Conservation (phyloP, 768 basidiomycete genomes). For the Kwoniella europaea region DNA sequence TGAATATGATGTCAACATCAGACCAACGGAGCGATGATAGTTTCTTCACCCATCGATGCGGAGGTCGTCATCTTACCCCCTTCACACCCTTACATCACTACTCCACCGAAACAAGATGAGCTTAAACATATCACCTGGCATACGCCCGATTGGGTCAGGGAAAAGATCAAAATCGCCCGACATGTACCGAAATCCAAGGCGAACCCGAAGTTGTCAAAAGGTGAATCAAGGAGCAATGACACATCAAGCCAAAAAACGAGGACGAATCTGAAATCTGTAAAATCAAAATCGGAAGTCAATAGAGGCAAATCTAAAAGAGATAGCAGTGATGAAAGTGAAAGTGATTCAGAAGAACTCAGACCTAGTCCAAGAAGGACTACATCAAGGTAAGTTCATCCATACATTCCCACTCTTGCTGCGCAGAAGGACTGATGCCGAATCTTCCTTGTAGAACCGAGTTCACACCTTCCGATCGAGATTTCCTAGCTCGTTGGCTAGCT, state of each 20-base stretch:
- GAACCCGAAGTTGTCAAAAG: constrained; percentile 3
- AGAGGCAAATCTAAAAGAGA: too few relatives aligned
- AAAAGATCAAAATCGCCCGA: constrained; percentile 1
- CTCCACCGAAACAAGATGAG: background rate
- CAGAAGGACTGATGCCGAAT: background rate
- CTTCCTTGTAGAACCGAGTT: constrained; percentile 18
- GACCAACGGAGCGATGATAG: constrained; percentile 19
- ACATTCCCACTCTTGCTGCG: background rate
- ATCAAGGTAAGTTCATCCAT: background rate
- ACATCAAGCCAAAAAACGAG: background rate
- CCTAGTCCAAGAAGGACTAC: background rate
- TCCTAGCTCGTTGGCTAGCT: constrained; percentile 27
- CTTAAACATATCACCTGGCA: constrained; percentile 1
- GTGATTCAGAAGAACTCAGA: background rate
- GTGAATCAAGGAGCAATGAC: background rate
- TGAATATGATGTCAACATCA: background rate
- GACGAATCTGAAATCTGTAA: background rate
- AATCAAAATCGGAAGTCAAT: too few relatives aligned
- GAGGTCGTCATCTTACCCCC: constrained; percentile 8
- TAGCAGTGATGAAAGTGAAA: background rate
- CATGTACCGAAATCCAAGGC: constrained; percentile 3
- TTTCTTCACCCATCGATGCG: background rate
- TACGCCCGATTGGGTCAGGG: constrained; percentile 9
- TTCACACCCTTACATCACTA: background rate
- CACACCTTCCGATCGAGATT: constrained; percentile 24